Evolutionary conservation across 2,329 filamentous ascomycete genomes (phyloP).

Genomic region (Plenodomus lindquistii): DNA sequence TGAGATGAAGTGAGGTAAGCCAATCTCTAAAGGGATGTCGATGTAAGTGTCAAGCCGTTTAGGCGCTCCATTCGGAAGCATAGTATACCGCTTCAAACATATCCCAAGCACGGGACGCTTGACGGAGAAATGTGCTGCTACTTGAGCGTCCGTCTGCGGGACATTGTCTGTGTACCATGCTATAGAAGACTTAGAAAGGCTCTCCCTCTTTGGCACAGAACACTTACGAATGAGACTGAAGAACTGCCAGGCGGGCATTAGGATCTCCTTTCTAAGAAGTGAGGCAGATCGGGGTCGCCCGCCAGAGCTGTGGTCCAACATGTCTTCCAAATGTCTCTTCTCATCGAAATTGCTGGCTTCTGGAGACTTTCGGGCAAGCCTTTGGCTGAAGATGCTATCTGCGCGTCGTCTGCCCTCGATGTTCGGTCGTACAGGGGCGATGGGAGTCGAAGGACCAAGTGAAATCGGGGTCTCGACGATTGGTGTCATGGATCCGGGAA

Average conservation of each 20-base stretch:
- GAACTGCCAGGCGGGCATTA: conserved; percentile 97
- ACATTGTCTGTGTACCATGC: conserved; percentile 82
- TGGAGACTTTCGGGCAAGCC: conserved; percentile 43
- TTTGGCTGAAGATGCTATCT: conserved; percentile 56
- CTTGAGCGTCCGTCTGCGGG: conserved; percentile 71
- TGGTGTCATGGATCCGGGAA: conserved; percentile 39
- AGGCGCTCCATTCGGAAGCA: conserved; percentile 69
- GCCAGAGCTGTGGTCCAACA: conserved; percentile 37
- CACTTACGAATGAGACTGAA: conserved; percentile 85
- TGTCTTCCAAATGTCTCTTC: conserved; percentile 51
- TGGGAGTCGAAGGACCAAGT: conserved; percentile 28
- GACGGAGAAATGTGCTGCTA: conserved; percentile 84
- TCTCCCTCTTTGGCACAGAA: too few relatives aligned
- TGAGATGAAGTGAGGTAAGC: conserved; percentile 85
- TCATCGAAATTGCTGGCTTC: conserved; percentile 57
- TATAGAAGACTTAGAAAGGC: conserved; percentile 44
- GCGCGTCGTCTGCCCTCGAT: conserved; percentile 46
- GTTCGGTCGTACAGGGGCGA: conserved; percentile 29
- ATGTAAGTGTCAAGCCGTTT: conserved; percentile 78
- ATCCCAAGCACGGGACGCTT: conserved; percentile 86
- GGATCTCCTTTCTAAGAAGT: conserved; percentile 72
- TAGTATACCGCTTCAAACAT: conserved; percentile 86
- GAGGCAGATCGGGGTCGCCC: conserved; percentile 44
- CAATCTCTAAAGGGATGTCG: conserved; percentile 86
- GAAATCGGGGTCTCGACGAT: conserved; percentile 38